phyloP scores from a whole-genome alignment of 495 filamentous ascomycete genomes.

The Cenococcum geophilum region DNA sequence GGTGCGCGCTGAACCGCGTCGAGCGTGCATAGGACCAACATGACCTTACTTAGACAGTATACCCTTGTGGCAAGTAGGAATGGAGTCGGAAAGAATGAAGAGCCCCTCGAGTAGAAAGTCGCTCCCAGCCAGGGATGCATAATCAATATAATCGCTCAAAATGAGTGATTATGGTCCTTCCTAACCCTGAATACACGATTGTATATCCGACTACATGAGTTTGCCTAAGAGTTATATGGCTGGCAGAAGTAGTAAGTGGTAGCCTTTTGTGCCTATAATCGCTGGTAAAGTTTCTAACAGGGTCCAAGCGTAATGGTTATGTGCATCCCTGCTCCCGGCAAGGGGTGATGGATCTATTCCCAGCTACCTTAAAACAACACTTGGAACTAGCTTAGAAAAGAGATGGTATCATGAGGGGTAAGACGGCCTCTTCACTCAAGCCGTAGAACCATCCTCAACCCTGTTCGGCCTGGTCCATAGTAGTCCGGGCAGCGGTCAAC shows the following conservation, averaged over 20 bases:
- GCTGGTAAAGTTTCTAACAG: too few relatives aligned
- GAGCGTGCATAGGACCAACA: neutral
- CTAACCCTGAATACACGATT: too few relatives aligned
- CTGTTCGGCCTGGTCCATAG: slow-evolving; percentile 52
- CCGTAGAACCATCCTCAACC: slow-evolving; percentile 50
- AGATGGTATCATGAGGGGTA: neutral
- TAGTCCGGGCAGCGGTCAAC: slow-evolving; percentile 49
- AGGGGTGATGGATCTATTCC: slow-evolving; percentile 15
- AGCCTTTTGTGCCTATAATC: too few relatives aligned
- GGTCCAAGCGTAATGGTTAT: too few relatives aligned
- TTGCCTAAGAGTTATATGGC: too few relatives aligned
- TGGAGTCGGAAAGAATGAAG: slow-evolving; percentile 11
- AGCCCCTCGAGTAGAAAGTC: slow-evolving; percentile 1
- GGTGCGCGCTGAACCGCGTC: slow-evolving; percentile 18
- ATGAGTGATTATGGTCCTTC: too few relatives aligned
- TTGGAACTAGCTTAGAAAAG: neutral
- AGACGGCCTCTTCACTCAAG: slow-evolving; percentile 18
- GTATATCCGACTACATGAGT: too few relatives aligned
- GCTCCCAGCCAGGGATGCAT: slow-evolving; percentile 22
- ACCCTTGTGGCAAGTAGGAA: neutral
- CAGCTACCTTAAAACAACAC: slow-evolving; percentile 17
- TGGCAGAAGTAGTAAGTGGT: too few relatives aligned
- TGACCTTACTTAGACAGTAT: slow-evolving; percentile 10
- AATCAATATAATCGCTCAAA: too few relatives aligned
- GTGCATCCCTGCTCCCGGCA: slow-evolving; percentile 13